phyloP scores from a whole-genome alignment of 495 filamentous ascomycete genomes.

The Aspergillus steynii region DNA sequence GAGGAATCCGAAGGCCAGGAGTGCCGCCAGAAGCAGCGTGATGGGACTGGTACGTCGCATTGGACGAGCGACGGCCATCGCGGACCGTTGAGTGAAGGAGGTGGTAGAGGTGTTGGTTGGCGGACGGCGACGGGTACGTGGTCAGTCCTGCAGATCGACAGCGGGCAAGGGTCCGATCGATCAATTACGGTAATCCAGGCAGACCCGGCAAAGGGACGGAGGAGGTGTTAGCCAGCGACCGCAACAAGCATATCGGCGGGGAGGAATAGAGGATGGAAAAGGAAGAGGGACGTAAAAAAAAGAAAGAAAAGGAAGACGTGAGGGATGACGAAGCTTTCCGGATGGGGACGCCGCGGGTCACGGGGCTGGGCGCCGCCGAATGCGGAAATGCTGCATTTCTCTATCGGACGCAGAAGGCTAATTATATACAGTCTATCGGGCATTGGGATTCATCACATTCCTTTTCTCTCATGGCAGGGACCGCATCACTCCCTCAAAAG shows the following conservation, averaged over 20 bases:
- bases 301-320: not conserved
- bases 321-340: constrained; percentile 3
- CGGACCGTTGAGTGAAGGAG: constrained; percentile 17
- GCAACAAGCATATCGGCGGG: not conserved
- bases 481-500: constrained; percentile 92
- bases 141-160: constrained; percentile 9
- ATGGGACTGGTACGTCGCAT: constrained; percentile 69
- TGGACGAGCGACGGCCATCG: constrained; percentile 56
- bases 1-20: constrained; percentile 64
- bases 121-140: constrained; percentile 10
- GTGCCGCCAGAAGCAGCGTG: constrained; percentile 59
- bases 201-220: not conserved
- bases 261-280: not conserved
- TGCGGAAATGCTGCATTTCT: constrained; percentile 7
- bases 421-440: constrained; percentile 9
- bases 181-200: not conserved
- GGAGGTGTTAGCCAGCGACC: constrained; percentile 9
- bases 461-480: constrained; percentile 52
- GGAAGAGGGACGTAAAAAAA: not conserved
- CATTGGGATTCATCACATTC: not conserved
- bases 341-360: constrained; percentile 4
- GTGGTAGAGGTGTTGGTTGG: constrained; percentile 4
- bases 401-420: not conserved
- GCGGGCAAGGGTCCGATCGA: not conserved
- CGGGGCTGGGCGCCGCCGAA: constrained; percentile 2